Base-by-base conservation (phyloP, 805 yeast species). In the Ogataea nakhonphanomensis region DNA sequence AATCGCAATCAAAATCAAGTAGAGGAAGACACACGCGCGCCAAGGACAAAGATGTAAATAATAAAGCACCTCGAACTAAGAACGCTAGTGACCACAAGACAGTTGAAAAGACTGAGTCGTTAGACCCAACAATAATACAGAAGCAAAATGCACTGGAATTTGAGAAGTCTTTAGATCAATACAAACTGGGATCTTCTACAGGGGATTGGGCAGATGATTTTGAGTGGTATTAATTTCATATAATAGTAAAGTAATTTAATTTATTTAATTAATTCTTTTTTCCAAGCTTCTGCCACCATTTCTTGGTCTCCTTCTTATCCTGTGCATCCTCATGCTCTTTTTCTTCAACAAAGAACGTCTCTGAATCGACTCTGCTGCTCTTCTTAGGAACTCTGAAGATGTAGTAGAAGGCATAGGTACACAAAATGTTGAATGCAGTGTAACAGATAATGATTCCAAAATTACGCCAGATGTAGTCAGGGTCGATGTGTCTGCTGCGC, bases 341-440 rank as follows among this genome's bases (percentile, higher is more conserved):
- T 12, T 30, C 44, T n/a, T 21, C 39, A 4, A 12, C 30, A 14
- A 22, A 35, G 27, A 31, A 32, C 11, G 40, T 21, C n/a, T 30
- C 32, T n/a, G 31, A 14, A 25, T 35, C 31, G 2, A 41, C 38
- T 15, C 36, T 25, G 14, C 28, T 37, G 26, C 37, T 23, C 33
- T 37, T 42, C 54, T 80, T 81, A 31, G 90, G 90, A 41, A 82
- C 89, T 67, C 90, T 73, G 22, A 79, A 74, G 25, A 75, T 53
- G 79, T 81, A 71, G 55, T 70, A 71, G 41, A 55, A 38, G 40
- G 46, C 40, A 27, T 54, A 37, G 5, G 58, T 46, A 33, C 62
- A 38, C 3, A 34, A 5, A 12, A 61, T 45, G 51, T 76, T 71
- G 49, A 74, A 59, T 20, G 56, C 62, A 38, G 72, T 66, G 51